Conservation (phyloP, 805 yeast species). For the Saccharomycopsis javanensis region DNA sequence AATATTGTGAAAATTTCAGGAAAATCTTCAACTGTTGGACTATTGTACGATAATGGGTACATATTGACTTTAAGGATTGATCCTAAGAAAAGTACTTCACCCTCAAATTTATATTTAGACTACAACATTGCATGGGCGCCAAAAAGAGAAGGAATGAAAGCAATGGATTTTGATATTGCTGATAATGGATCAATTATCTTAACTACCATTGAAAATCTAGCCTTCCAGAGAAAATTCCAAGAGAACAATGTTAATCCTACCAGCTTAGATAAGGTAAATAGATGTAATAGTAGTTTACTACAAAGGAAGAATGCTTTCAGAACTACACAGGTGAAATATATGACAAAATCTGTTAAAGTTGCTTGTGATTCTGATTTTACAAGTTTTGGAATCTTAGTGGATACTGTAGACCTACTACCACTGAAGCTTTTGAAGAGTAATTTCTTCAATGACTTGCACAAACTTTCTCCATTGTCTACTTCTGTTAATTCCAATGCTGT, state of each 20-base stretch:
- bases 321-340: conserved; percentile 41
- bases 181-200: conserved; percentile 60
- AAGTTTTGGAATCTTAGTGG: conserved; percentile 58
- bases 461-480: conserved; percentile 38
- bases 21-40: conserved; percentile 35
- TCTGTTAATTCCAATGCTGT: background rate
- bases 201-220: conserved; percentile 62
- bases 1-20: conserved; percentile 28
- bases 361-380: conserved; percentile 54
- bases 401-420: conserved; percentile 52
- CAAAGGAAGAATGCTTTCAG: conserved; percentile 34
- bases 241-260: conserved; percentile 16
- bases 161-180: conserved; percentile 58
- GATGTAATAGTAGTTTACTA: conserved; percentile 23
- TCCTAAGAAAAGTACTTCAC: conserved; percentile 24
- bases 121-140: conserved; percentile 55
- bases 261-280: conserved; percentile 6
- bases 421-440: conserved; percentile 39
- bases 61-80: conserved; percentile 32
- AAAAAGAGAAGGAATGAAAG: conserved; percentile 43
- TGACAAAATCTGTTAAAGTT: conserved; percentile 55
- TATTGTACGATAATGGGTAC: conserved; percentile 54
- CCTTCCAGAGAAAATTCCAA: conserved; percentile 30
- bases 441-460: conserved; percentile 43
- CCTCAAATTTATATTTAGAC: conserved; percentile 33